Conservation (phyloP, 2,329 filamentous ascomycete species). For the Talaromyces verruculosus region DNA sequence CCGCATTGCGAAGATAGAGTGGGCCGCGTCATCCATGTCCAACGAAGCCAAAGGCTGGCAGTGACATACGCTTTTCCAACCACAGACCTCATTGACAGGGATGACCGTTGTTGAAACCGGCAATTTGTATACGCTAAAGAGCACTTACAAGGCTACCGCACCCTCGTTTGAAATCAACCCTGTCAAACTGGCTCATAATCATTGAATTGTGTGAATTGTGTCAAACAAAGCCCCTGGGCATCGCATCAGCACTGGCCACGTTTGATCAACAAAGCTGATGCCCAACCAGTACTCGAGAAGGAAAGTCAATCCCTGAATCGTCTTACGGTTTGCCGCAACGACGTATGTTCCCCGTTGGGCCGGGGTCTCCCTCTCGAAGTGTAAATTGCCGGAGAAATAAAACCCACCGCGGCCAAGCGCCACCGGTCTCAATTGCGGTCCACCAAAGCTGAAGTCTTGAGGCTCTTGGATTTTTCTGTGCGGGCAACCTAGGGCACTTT, state of each 20-base stretch:
- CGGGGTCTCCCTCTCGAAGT: not conserved
- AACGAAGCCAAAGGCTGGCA: not conserved
- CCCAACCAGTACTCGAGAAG: constrained; percentile 12
- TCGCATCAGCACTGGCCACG: not conserved
- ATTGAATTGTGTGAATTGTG: not conserved
- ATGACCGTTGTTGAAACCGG: constrained; percentile 7
- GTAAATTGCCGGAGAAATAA: not conserved
- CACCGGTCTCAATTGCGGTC: constrained; percentile 11
- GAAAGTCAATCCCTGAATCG: constrained; percentile 7
- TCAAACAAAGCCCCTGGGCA: not conserved
- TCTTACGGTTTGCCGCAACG: not conserved
- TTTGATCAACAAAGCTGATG: constrained; percentile 1
- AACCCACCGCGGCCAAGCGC: not conserved
- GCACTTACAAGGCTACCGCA: not conserved
- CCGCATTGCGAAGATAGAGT: not conserved
- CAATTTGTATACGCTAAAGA: constrained; percentile 8
- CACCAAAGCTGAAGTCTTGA: constrained; percentile 11
- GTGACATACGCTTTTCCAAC: not conserved
- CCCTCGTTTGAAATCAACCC: not conserved
- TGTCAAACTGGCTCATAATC: not conserved
- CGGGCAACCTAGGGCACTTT: not conserved
- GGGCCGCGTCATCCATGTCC: constrained; percentile 6
- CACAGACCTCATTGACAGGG: constrained; percentile 9
- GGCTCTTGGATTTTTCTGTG: constrained; percentile 3
- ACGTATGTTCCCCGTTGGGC: not conserved